These are phyloP conservation scores for Claviceps sp. DNA, from an alignment of 2,329 filamentous ascomycete genomes.

Conservation along the genomic window DNA sequence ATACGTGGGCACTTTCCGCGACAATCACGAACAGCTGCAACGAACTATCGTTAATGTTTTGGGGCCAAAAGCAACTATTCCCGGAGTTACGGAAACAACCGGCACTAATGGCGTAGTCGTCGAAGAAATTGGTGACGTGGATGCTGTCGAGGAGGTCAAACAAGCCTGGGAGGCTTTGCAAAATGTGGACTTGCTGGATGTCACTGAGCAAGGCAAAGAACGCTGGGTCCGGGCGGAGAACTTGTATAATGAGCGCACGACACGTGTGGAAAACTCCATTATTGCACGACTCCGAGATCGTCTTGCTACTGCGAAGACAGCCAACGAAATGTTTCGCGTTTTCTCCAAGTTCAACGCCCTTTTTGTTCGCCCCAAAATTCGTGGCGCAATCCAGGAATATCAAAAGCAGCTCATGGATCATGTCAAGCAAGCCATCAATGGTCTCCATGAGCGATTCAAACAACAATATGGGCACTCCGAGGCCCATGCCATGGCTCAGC, in stretches of 20 bases:
- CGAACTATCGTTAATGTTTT: slow-evolving; percentile 95
- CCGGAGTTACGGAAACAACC: slow-evolving; percentile 36
- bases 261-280: slow-evolving; percentile 95
- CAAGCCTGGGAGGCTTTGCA: slow-evolving; percentile 90
- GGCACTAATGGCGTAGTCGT: slow-evolving; percentile 54
- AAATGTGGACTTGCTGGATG: slow-evolving; percentile 90
- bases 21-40: slow-evolving; percentile 95
- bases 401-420: slow-evolving; percentile 97
- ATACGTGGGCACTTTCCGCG: slow-evolving; percentile 88
- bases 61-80: slow-evolving; percentile 53
- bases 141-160: slow-evolving; percentile 90
- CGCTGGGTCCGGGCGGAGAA: slow-evolving; percentile 90
- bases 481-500: slow-evolving; percentile 93
- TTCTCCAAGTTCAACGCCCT: slow-evolving; percentile 99
- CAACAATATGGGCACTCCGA: slow-evolving; percentile 98
- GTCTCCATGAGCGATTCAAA: slow-evolving; percentile 93
- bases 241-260: slow-evolving; percentile 93
- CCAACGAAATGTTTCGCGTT: slow-evolving; percentile 99
- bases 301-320: slow-evolving; percentile 87
- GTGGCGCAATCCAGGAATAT: slow-evolving; percentile 93
- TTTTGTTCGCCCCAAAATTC: slow-evolving; percentile 97
- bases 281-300: slow-evolving; percentile 88
- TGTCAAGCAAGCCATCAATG: slow-evolving; percentile 89
- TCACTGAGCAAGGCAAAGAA: slow-evolving; percentile 77
- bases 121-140: slow-evolving; percentile 92